Base-by-base conservation (phyloP, 2,329 filamentous ascomycete species). In the Akanthomyces muscarius region DNA sequence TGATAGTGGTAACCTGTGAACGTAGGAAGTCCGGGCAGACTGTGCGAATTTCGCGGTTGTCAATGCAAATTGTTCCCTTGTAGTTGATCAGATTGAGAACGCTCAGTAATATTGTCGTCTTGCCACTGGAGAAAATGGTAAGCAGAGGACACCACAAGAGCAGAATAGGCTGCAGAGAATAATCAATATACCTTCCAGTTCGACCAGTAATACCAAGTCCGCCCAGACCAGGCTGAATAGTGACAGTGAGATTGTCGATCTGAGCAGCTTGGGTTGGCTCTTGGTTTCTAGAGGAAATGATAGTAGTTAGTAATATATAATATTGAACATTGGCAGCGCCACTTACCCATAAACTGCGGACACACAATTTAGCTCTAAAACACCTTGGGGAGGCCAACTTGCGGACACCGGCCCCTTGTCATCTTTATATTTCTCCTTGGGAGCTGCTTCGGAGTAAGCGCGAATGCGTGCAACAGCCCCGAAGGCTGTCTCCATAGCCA, bases 11-110 rank as follows among this genome's bases (percentile, higher is more conserved):
- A 6, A 57, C 36, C 4, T 44, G 60, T 1, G 52, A 30, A 13
- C 60, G 52, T 4, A 62, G n/a, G 2, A 50, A 21, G 21, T 56
- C 60, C 5, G 42, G 60, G 3, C 23, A 30, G 5, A 62, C 13
- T 7, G 52, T 51, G 14, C 44, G 42, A n/a, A 62, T 50, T 11
- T 62, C 60, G 5, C 52, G 42, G 23, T 51, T 8, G 16, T 62
- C 60, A 18, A 62, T 50, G 30, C 33, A 56, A 51, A 62, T 62
- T 10, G 42, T 62, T 16, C 60, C 60, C 16, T 23, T 41, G 18
- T 55, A 56, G 5, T 55, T 13, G 3, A 62, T 6, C 3, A 62
- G 25, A n/a, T 55, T 62, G 10, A 62, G 52, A 13, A 62, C 47
- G 21, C 50, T 55, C n/a, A 62, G 60, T 5, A 62, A 4, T 10